Conservation (phyloP, 179 eudicot species). For the Silene coronaria region DNA sequence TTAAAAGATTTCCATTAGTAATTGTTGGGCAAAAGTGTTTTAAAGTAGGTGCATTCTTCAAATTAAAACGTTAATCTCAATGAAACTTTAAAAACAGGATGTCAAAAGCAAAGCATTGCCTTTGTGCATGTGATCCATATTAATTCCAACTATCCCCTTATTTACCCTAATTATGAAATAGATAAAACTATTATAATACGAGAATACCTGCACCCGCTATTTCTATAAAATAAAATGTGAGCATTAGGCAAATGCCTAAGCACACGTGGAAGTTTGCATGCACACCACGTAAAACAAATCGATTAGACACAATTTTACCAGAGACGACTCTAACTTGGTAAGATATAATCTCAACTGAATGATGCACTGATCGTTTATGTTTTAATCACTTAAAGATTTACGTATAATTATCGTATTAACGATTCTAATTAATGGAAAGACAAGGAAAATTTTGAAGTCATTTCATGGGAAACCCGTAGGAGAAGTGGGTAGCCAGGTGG, state of each 20-base stretch:
- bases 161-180: background rate
- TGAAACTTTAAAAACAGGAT: no score
- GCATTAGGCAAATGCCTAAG: no score
- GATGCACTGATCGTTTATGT: no score
- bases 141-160: background rate
- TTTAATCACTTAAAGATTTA: no score
- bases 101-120: background rate
- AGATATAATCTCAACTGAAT: no score
- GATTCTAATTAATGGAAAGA: background rate
- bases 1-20: background rate
- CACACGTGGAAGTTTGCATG: no score
- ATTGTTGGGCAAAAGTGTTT: background rate
- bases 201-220: no score
- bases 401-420: background rate
- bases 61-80: background rate
- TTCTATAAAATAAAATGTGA: no score
- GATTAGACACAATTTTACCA: no score
- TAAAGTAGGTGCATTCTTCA: background rate
- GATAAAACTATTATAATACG: no score
- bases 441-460: background rate
- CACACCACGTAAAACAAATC: no score
- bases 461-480: constrained; percentile 17
- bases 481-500: background rate
- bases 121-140: background rate
- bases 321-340: no score